Percentiles rank a stretch among this genome's conserved stretches.
Evolutionary conservation across 805 yeast genomes (phyloP).

Genomic region (Zygoascus ofunaensis): DNA sequence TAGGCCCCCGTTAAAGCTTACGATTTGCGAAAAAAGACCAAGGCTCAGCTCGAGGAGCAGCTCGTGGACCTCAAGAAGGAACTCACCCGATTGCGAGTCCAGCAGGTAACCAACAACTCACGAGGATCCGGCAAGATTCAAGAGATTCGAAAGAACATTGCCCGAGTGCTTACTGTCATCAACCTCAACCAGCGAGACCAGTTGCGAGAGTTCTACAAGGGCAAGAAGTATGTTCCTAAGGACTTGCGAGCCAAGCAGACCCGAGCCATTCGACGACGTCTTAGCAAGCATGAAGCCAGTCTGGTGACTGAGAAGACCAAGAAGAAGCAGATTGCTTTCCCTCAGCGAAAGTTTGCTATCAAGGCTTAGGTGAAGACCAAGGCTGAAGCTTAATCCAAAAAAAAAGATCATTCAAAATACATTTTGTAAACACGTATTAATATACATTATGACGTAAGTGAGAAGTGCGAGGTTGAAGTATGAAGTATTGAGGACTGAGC

Average conservation of each 20-base stretch:
- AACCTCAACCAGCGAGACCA: slow-evolving; percentile 93
- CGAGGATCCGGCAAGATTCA: slow-evolving; percentile 78
- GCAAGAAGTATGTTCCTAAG: slow-evolving; percentile 83
- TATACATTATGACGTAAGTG: neutral
- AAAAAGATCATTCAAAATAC: slow-evolving; percentile 2
- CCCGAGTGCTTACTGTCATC: slow-evolving; percentile 94
- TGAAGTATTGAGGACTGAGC: too few relatives aligned
- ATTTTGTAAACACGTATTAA: slow-evolving; percentile 3
- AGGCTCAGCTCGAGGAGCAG: slow-evolving; percentile 91
- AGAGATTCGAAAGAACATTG: slow-evolving; percentile 97
- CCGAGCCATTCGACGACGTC: slow-evolving; percentile 97
- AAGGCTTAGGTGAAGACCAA: slow-evolving; percentile 58
- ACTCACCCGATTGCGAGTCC: slow-evolving; percentile 92
- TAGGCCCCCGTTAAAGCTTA: slow-evolving; percentile 56
- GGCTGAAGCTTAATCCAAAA: neutral
- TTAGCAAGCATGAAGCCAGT: slow-evolving; percentile 78
- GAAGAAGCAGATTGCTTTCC: slow-evolving; percentile 93
- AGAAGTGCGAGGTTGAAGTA: too few relatives aligned
- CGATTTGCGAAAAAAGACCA: slow-evolving; percentile 95
- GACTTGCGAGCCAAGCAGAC: slow-evolving; percentile 99
- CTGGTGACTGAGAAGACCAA: slow-evolving; percentile 78
- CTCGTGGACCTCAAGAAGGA: slow-evolving; percentile 94
- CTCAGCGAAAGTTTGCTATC: slow-evolving; percentile 96
- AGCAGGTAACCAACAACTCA: slow-evolving; percentile 78
- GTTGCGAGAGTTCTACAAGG: slow-evolving; percentile 90